These are phyloP conservation scores for Pseudozyma flocculosa DNA, from an alignment of 1,284 basidiomycete genomes.

Conservation along the genomic window DNA sequence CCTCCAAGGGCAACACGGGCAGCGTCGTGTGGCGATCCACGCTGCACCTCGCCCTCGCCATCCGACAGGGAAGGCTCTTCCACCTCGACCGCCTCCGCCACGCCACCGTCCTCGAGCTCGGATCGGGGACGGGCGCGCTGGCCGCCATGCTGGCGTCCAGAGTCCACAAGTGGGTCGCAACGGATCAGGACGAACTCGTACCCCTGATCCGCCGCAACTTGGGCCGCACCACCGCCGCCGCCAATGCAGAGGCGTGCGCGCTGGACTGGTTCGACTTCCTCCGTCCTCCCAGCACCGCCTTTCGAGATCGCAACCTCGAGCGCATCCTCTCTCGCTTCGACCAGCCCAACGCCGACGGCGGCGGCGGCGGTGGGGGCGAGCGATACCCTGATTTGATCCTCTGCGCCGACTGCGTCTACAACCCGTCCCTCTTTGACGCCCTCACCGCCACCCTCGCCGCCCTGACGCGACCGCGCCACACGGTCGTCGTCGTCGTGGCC, in stretches of 20 bases:
- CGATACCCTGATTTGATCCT: conserved; percentile 30
- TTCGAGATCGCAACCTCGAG: conserved; percentile 10
- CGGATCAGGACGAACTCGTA: conserved; percentile 42
- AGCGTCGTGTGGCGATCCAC: conserved; percentile 52
- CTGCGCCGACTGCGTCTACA: conserved; percentile 52
- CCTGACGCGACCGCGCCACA: conserved; percentile 25
- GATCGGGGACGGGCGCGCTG: conserved; percentile 51
- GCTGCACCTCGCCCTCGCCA: conserved; percentile 27
- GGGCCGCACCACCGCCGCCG: background rate
- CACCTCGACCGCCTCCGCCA: conserved; percentile 4
- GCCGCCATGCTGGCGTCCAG: conserved; percentile 22
- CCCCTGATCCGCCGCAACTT: conserved; percentile 20
- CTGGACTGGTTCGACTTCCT: conserved; percentile 41
- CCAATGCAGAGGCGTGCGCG: conserved; percentile 1
- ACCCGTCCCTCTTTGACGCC: conserved; percentile 43
- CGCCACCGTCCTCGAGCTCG: conserved; percentile 43
- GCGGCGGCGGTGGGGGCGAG: too few species aligned
- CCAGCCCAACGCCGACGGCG: background rate
- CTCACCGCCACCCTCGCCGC: conserved; percentile 41
- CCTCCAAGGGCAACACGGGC: conserved; percentile 45
- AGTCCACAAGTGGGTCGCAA: conserved; percentile 41
- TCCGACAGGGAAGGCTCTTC: conserved; percentile 13
- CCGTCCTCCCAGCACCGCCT: conserved; percentile 10
- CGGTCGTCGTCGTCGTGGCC: conserved; percentile 35
- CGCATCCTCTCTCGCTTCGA: conserved; percentile 15